These are phyloP conservation scores for Tetracladium maxilliforme DNA, from an alignment of 2,329 filamentous ascomycete species.

Conservation along the genomic window DNA sequence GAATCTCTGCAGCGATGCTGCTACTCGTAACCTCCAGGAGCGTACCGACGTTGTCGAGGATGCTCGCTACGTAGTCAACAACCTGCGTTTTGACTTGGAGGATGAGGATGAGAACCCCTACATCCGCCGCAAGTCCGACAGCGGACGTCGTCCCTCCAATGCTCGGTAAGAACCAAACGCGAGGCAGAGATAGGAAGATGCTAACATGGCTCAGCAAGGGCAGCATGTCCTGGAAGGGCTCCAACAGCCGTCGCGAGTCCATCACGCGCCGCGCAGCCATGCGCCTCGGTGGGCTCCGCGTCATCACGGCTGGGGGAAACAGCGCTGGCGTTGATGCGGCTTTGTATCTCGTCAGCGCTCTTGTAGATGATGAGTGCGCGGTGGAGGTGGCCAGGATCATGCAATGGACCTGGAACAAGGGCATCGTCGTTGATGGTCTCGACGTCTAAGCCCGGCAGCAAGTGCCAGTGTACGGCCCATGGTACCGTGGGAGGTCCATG, in stretches of 20 bases:
- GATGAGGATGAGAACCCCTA: conserved; percentile 75
- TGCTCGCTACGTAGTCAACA: conserved; percentile 76
- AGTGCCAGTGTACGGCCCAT: too few relatives aligned
- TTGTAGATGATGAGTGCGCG: conserved; percentile 65
- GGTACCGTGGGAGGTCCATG: too few relatives aligned
- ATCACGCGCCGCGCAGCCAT: conserved; percentile 49
- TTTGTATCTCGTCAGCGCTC: conserved; percentile 70
- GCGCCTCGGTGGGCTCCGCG: conserved; percentile 47
- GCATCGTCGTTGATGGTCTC: conserved; percentile 69
- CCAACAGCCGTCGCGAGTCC: conserved; percentile 62
- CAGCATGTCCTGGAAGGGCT: conserved; percentile 67
- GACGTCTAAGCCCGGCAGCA: conserved; percentile 72
- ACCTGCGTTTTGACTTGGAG: conserved; percentile 71
- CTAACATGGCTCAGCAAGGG: too few relatives aligned
- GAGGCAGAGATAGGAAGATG: too few relatives aligned
- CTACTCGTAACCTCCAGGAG: conserved; percentile 55
- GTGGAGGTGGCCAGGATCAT: conserved; percentile 60
- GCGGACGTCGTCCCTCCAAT: conserved; percentile 43
- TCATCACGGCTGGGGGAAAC: conserved; percentile 69
- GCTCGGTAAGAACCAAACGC: conserved; percentile 36
- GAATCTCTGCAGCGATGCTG: conserved; percentile 63
- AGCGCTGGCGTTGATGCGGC: conserved; percentile 71
- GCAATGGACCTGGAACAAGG: conserved; percentile 79
- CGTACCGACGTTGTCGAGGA: conserved; percentile 74
- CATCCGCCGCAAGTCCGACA: conserved; percentile 60